phyloP scores from a whole-genome alignment of 2,329 filamentous ascomycete species.

The Venturia carpophila region DNA sequence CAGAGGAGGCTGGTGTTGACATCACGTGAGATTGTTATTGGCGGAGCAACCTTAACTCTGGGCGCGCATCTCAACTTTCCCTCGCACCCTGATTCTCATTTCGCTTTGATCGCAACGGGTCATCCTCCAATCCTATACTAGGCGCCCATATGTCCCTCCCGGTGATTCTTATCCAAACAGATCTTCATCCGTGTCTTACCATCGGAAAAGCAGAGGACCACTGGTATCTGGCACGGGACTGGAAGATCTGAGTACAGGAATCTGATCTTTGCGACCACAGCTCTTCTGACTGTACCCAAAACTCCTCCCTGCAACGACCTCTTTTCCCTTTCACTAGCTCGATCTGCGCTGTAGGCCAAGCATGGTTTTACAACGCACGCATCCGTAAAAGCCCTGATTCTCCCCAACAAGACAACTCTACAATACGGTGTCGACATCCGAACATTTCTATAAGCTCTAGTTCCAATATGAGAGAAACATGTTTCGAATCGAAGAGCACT shows the following conservation, averaged over 20 bases:
- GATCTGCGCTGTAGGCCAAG: background rate
- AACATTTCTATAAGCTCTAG: background rate
- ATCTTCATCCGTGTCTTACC: background rate
- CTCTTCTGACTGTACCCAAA: background rate
- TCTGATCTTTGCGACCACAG: background rate
- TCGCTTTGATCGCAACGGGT: background rate
- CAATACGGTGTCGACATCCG: background rate
- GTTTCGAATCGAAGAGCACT: background rate
- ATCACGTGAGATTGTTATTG: background rate
- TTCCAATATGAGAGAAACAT: background rate
- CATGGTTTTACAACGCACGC: background rate
- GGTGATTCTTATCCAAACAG: background rate
- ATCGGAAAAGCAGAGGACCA: background rate
- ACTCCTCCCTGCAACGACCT: no score
- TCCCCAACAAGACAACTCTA: background rate
- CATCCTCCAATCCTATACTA: background rate
- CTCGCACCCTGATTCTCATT: background rate
- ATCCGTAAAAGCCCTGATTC: background rate
- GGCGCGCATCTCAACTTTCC: background rate
- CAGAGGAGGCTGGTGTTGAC: constrained; percentile 5
- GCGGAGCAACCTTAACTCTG: background rate
- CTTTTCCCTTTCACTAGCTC: background rate
- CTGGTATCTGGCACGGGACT: background rate
- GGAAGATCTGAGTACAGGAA: background rate
- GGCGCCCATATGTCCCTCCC: background rate